These are phyloP conservation scores for Pleurotus eryngii DNA, from an alignment of 768 basidiomycete species.

Conservation along the genomic window DNA sequence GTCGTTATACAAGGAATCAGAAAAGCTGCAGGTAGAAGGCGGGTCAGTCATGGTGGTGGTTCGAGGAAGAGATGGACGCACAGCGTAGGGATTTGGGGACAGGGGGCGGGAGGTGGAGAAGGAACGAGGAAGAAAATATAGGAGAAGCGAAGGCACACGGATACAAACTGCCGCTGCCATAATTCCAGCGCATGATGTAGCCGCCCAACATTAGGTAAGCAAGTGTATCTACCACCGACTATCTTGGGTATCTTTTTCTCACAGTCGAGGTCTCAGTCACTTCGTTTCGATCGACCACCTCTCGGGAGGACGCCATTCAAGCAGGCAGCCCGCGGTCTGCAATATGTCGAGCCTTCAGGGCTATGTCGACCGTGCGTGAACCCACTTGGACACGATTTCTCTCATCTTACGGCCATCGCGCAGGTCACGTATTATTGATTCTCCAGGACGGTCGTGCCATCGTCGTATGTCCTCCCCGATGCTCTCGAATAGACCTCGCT, in stretches of 20 bases:
- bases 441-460: constrained; percentile 96
- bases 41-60: neutral
- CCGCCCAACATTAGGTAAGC: neutral
- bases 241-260: neutral
- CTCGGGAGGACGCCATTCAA: neutral
- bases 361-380: constrained; percentile 78
- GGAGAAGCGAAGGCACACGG: neutral
- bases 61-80: neutral
- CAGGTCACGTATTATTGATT: constrained; percentile 89
- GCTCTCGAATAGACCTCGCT: neutral
- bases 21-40: neutral
- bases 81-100: neutral
- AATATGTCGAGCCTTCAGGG: constrained; percentile 86
- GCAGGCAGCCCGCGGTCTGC: constrained; percentile 8
- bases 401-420: neutral
- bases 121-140: neutral
- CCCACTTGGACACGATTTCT: neutral
- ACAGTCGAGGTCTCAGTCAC: neutral
- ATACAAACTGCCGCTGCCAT: neutral
- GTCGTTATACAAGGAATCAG: neutral
- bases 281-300: neutral
- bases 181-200: neutral
- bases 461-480: constrained; percentile 57
- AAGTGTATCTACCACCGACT: neutral
- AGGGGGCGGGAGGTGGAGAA: neutral